Evolutionary conservation across 768 basidiomycete genomes (phyloP), one percentile per base, ranked within the genome.

Genomic region (Termitomyces titanicus): DNA sequence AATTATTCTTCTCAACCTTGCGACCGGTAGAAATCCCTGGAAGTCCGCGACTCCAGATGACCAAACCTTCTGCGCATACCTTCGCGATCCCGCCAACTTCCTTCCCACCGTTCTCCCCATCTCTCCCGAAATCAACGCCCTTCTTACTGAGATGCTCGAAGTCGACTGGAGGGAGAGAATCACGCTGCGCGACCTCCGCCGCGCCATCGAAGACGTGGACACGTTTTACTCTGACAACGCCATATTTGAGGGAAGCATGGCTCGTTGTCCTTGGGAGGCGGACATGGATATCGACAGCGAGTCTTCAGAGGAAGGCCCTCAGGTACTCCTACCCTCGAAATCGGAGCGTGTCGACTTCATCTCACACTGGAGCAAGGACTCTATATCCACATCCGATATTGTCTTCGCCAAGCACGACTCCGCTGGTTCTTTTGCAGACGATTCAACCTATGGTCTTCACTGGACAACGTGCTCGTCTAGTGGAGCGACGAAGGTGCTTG

Each of bases 21-120:
- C 90, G 31, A 97, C 94, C 17, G 94, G 94, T 7, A 84, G 96
- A 33, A 98, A 98, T 63, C 96, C 96, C 13, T 99, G 96, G 96
- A 91, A 91, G 70, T 89, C 91, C n/a, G 94, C 96, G 10, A 86
- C 83, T 18, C 67, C 75, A 5, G 78, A 85, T 44, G 96, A 98
- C 72, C 88, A 90, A 60, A 94, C 92, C 3, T 99, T 94, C 79
- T 82, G 87, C 63, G 89, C 89, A 2, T 99, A 92, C 72, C 79
- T 91, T 53, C 84, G 82, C 57, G 84, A 92, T 61, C 89, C 91
- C 29, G 59, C 68, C 20, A 79, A 83, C 58, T 96, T 97, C 76
- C 82, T 98, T 18, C 86, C 86, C 27, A 83, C 82, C 48, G 88
- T 92, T 67, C 84, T 94, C 25, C 93, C 93, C 20, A 87, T 95